phyloP scores from a whole-genome alignment of 1,284 basidiomycete species.

The Xerocomus amazonicus region DNA sequence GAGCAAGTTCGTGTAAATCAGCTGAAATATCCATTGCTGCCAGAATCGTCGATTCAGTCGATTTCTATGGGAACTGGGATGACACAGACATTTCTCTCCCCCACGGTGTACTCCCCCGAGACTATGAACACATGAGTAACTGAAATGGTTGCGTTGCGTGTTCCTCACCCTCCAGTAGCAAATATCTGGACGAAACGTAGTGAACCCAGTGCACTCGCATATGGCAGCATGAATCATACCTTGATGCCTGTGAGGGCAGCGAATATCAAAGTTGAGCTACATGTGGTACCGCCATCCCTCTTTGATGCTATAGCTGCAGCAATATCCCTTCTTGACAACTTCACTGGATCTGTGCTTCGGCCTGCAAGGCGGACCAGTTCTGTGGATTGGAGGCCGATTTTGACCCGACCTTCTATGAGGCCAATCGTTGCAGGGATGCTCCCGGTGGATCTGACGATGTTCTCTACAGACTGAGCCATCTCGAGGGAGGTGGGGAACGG shows the following conservation, averaged over 20 bases:
- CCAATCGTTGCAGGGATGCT: constrained; percentile 91
- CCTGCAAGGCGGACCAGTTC: constrained; percentile 77
- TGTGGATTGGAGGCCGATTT: constrained; percentile 71
- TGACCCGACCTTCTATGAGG: constrained; percentile 78
- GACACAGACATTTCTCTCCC: constrained; percentile 72
- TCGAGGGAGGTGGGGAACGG: constrained; percentile 77
- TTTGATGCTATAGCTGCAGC: constrained; percentile 69
- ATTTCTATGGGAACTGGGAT: background rate
- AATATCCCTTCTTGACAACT: constrained; percentile 88
- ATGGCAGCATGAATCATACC: constrained; percentile 33
- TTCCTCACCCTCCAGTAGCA: constrained; percentile 71
- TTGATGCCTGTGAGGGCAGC: constrained; percentile 82
- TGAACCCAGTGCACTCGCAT: constrained; percentile 2
- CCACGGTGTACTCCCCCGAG: constrained; percentile 93
- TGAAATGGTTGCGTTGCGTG: background rate
- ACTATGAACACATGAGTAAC: constrained; percentile 37
- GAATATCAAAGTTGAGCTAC: constrained; percentile 83
- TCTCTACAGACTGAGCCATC: constrained; percentile 73
- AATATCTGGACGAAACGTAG: constrained; percentile 56
- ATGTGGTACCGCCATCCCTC: constrained; percentile 87
- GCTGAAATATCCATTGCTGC: constrained; percentile 94
- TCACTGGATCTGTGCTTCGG: constrained; percentile 51
- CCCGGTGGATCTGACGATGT: constrained; percentile 72
- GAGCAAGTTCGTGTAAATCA: constrained; percentile 79
- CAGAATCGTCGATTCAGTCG: background rate